Conservation (phyloP, 805 yeast species). For the Wickerhamomyces queroliae region DNA sequence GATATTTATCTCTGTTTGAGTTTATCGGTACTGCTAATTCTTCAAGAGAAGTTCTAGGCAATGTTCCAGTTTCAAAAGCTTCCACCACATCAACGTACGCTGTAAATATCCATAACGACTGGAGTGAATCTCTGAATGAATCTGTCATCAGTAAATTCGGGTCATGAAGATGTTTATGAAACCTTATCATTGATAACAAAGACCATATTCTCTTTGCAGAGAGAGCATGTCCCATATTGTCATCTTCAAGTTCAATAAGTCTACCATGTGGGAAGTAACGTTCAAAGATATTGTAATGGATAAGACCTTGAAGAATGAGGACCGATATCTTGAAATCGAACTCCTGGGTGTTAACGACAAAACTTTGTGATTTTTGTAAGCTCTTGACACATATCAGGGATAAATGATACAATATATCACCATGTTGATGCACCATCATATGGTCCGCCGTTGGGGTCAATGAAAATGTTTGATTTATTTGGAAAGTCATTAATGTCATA, state of each 20-base stretch:
- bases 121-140: neutral
- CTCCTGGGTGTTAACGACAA: neutral
- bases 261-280: neutral
- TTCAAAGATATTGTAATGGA: neutral
- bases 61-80: neutral
- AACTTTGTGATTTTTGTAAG: neutral
- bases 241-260: neutral
- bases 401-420: neutral
- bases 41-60: neutral
- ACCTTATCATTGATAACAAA: neutral
- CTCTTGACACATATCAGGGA: neutral
- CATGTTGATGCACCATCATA: neutral
- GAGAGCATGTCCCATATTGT: neutral
- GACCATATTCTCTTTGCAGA: neutral
- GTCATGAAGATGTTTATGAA: neutral
- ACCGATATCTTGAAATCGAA: neutral
- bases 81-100: neutral
- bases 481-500: neutral
- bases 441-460: neutral
- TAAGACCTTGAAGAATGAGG: neutral
- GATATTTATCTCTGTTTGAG: neutral
- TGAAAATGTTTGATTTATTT: neutral
- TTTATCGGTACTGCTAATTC: neutral
- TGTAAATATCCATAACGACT: neutral
- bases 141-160: neutral